Evolutionary conservation across 116 monocot genomes (phyloP).

Genomic region (Dioscorea cayenensis): DNA sequence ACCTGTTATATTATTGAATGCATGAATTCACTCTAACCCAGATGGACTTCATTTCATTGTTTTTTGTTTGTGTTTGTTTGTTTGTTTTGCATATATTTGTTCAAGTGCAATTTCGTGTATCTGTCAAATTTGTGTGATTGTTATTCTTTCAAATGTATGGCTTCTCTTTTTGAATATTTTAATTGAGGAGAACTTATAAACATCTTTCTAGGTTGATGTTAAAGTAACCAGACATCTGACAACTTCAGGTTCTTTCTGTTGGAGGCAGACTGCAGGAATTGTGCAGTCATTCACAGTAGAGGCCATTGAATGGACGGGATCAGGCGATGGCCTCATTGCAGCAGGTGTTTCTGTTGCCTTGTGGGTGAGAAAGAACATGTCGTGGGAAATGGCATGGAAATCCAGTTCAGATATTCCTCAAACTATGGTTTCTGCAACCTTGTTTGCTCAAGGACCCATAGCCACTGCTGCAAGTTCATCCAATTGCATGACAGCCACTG

Average conservation of each 20-base stretch:
- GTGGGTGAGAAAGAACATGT: slow-evolving; percentile 46
- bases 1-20: no score
- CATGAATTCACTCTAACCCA: no score
- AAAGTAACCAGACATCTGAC: slow-evolving; percentile 8
- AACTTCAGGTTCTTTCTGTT: slow-evolving; percentile 61
- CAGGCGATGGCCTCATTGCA: slow-evolving; percentile 73
- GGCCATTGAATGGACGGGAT: slow-evolving; percentile 81
- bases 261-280: slow-evolving; percentile 56
- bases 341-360: slow-evolving; percentile 56
- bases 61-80: no score
- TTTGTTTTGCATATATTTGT: no score
- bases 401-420: slow-evolving; percentile 48
- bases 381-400: slow-evolving; percentile 73
- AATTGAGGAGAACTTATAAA: background rate
- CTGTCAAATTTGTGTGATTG: background rate
- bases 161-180: slow-evolving; percentile 1
- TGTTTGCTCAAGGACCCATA: slow-evolving; percentile 56
- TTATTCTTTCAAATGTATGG: background rate
- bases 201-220: background rate
- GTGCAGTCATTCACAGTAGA: slow-evolving; percentile 49
- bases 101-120: background rate
- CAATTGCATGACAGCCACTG: background rate
- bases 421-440: slow-evolving; percentile 66
- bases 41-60: no score
- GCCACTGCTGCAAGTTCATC: slow-evolving; percentile 42